A percentile compares a stretch with the other conserved stretches of the same genome.
phyloP scores from a whole-genome alignment of 192 early-diverging fungal species.

The Entomortierella beljakovae region DNA sequence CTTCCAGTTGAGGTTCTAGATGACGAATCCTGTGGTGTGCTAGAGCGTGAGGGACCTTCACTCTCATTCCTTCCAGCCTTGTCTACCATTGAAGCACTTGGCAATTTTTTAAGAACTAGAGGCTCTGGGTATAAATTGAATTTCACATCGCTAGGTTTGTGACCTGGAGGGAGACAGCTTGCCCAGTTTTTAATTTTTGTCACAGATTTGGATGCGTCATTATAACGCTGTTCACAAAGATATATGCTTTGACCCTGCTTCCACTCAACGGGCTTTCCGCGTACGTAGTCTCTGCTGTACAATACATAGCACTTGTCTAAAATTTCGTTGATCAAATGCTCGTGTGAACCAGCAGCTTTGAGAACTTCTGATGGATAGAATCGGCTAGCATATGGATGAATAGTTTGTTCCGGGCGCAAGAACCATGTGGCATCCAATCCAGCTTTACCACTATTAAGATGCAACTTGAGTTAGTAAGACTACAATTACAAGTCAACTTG shows the following conservation, averaged over 20 bases:
- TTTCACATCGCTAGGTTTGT: constrained; percentile 46
- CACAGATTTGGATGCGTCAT: constrained; percentile 62
- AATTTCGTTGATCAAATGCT: constrained; percentile 65
- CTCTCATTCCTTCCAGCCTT: constrained; percentile 45
- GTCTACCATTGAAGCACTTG: constrained; percentile 50
- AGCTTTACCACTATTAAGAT: constrained; percentile 33
- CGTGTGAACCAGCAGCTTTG: constrained; percentile 67
- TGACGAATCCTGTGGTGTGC: constrained; percentile 20
- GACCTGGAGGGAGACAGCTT: constrained; percentile 61
- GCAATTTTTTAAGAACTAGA: constrained; percentile 40
- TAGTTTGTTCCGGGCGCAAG: constrained; percentile 75
- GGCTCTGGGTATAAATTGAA: constrained; percentile 48
- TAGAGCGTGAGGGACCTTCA: constrained; percentile 29
- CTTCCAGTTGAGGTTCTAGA: not conserved
- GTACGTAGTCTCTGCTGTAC: constrained; percentile 65
- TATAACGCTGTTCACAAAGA: constrained; percentile 75
- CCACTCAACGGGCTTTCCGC: constrained; percentile 60
- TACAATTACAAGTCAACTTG: not conserved
- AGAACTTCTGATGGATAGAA: constrained; percentile 78
- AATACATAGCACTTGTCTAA: constrained; percentile 72
- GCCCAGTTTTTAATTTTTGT: constrained; percentile 77
- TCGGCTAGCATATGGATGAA: constrained; percentile 62
- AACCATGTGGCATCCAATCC: constrained; percentile 70
- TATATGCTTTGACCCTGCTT: constrained; percentile 66
- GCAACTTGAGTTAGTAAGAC: not conserved